phyloP scores from a whole-genome alignment of 805 yeast genomes.

The Nakazawaea anatomiae region DNA sequence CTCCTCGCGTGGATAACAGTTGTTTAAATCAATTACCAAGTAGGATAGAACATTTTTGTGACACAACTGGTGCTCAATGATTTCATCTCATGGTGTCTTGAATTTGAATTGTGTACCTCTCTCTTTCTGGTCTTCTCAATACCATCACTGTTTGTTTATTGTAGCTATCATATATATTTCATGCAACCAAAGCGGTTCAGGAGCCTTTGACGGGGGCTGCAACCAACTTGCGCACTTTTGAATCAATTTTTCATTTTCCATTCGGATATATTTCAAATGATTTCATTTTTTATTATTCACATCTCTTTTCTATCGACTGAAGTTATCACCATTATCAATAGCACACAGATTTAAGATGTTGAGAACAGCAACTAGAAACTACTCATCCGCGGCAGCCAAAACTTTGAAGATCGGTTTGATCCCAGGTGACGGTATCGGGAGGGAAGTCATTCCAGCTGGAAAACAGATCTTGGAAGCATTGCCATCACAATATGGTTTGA shows the following conservation, averaged over 20 bases:
- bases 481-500: conserved; percentile 67
- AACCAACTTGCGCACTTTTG: too few species aligned
- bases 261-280: not conserved
- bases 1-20: too few species aligned
- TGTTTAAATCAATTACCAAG: too few species aligned
- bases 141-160: too few species aligned
- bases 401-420: conserved; percentile 62
- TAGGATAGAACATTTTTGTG: too few species aligned
- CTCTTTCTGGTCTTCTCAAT: too few species aligned
- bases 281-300: too few species aligned
- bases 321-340: too few species aligned
- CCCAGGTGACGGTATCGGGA: conserved; percentile 98
- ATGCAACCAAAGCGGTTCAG: not conserved
- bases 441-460: conserved; percentile 98
- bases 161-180: not conserved
- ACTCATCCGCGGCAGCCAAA: conserved; percentile 26
- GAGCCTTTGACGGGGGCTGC: not conserved
- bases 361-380: conserved; percentile 7
- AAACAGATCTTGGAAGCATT: conserved; percentile 77
- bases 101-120: too few species aligned
- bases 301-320: too few species aligned
- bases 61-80: too few species aligned
- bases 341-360: conserved; percentile 2
- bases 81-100: too few species aligned
- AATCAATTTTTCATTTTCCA: not conserved